A percentile compares a stretch with the other conserved stretches of the same genome.
Evolutionary conservation across 1,284 basidiomycete species (phyloP).

Genomic region (Melampsora larici-populina): DNA sequence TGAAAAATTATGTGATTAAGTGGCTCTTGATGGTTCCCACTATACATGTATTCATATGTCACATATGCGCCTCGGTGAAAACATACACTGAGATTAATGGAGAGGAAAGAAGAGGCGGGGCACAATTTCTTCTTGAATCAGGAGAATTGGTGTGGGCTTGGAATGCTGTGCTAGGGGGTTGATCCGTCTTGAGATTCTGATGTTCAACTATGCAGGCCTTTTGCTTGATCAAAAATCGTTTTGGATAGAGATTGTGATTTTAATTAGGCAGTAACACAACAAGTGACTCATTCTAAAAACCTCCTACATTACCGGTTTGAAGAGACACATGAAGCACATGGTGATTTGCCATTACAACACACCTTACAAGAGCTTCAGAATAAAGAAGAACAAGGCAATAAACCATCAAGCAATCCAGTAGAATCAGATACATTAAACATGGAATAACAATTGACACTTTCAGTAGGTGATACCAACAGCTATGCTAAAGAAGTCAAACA

Average conservation of each 20-base stretch:
- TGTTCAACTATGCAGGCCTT: not conserved
- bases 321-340: slow-evolving; percentile 21
- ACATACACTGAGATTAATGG: too few relatives aligned
- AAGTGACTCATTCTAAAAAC: too few relatives aligned
- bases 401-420: not conserved
- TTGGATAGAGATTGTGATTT: too few relatives aligned
- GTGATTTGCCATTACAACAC: slow-evolving; percentile 26
- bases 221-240: slow-evolving; percentile 21
- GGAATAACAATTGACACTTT: not conserved
- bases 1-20: too few relatives aligned
- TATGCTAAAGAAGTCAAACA: not conserved
- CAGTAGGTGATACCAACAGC: not conserved
- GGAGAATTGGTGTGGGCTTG: not conserved
- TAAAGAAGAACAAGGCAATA: not conserved
- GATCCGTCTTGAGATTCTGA: slow-evolving; percentile 1
- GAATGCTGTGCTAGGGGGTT: too few relatives aligned
- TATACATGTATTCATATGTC: too few relatives aligned
- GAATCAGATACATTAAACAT: not conserved
- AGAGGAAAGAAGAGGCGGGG: not conserved
- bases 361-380: slow-evolving; percentile 20
- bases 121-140: not conserved
- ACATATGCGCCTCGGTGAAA: too few relatives aligned
- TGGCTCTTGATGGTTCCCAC: too few relatives aligned
- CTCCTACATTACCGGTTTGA: slow-evolving; percentile 18
- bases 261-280: too few relatives aligned